A percentile compares a stretch with the other conserved stretches of the same genome.
Conservation (phyloP, 2,329 filamentous ascomycete species). For the Neopestalotiopsis sp. region DNA sequence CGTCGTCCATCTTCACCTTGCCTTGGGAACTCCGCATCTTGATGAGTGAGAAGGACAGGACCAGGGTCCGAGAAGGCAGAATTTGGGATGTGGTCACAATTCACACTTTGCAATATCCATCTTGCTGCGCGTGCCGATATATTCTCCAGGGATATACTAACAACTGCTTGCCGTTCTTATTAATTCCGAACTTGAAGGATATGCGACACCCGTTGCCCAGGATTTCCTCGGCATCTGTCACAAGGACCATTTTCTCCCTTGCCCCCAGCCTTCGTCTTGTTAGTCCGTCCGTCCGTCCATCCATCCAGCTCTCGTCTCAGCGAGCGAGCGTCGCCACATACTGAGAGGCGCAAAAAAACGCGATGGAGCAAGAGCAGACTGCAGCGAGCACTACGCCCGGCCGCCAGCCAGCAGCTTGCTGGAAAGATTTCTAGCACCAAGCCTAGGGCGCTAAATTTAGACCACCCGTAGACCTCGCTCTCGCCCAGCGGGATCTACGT, state of each 20-base stretch:
- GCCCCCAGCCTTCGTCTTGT: background rate
- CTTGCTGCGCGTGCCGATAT: background rate
- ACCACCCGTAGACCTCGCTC: background rate
- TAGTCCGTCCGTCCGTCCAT: background rate
- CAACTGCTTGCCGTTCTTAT: background rate
- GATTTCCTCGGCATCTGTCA: conserved; percentile 3
- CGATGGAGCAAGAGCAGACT: background rate
- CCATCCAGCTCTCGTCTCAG: background rate
- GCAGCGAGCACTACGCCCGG: background rate
- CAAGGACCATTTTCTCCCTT: background rate
- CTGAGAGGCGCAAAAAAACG: conserved; percentile 1
- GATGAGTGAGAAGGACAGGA: background rate
- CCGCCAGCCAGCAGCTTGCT: background rate
- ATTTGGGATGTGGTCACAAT: conserved; percentile 8
- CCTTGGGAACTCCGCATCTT: background rate
- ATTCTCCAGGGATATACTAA: background rate
- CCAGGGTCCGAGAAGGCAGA: background rate
- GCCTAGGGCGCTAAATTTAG: conserved; percentile 15
- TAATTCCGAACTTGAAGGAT: background rate
- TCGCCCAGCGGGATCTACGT: conserved; percentile 11
- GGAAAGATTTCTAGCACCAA: conserved; percentile 2
- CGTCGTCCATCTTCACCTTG: background rate
- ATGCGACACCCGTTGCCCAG: background rate
- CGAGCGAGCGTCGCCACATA: background rate
- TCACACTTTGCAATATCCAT: conserved; percentile 6